These are phyloP conservation scores for Bathelium albidoporum DNA, from an alignment of 495 filamentous ascomycete species.

Conservation along the genomic window DNA sequence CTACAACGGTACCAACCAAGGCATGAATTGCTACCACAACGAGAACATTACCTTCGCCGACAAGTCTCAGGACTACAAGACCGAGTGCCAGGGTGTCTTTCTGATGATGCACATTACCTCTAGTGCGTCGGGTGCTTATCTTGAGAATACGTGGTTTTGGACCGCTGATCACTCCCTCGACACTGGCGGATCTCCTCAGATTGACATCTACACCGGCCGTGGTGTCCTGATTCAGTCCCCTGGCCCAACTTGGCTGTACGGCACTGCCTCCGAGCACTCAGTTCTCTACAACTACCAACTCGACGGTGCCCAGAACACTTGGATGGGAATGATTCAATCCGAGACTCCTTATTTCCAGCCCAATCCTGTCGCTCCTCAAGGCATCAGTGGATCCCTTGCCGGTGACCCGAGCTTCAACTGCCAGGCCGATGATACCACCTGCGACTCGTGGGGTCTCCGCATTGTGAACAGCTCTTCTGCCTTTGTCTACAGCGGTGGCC, in stretches of 20 bases:
- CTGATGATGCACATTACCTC: constrained; percentile 31
- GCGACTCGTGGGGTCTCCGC: constrained; percentile 45
- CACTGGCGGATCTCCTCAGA: constrained; percentile 26
- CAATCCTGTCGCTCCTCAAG: constrained; percentile 24
- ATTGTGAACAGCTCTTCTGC: constrained; percentile 27
- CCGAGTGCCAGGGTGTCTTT: constrained; percentile 36
- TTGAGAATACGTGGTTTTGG: constrained; percentile 38
- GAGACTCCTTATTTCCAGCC: constrained; percentile 53
- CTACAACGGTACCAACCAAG: constrained; percentile 32
- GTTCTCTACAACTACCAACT: constrained; percentile 76
- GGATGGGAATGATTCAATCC: constrained; percentile 69
- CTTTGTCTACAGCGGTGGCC: constrained; percentile 49
- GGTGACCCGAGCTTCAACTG: constrained; percentile 33
- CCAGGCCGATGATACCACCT: constrained; percentile 24
- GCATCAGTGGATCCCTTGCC: constrained; percentile 24
- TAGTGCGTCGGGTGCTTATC: constrained; percentile 25
- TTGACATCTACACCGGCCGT: constrained; percentile 36
- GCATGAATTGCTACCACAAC: constrained; percentile 29
- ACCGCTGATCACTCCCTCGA: constrained; percentile 36
- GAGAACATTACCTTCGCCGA: constrained; percentile 14
- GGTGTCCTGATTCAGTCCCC: constrained; percentile 45
- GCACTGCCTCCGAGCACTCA: constrained; percentile 69
- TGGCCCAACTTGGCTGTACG: constrained; percentile 50
- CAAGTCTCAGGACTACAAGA: constrained; percentile 19
- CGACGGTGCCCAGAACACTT: constrained; percentile 55